Base-by-base conservation (phyloP, 352 stramenopile genomes). In the Phytopythium sindhum region DNA sequence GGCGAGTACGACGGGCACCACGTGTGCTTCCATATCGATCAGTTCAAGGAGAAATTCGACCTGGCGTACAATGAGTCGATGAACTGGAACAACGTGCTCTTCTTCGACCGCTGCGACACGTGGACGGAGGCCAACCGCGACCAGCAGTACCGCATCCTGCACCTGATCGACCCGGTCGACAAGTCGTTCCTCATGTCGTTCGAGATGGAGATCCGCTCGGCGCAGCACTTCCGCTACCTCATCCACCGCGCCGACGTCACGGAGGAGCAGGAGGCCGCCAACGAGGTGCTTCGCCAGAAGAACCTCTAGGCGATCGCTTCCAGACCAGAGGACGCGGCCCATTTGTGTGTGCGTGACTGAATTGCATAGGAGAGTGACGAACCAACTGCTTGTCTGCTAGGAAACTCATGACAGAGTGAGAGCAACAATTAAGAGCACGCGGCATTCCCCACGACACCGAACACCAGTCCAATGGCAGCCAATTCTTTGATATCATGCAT, bases 1-100 rank as follows among this genome's bases (percentile, higher is more conserved):
- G 79, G 79, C 44, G 79, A 86, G 66, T 90, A 90, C 64, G 81
- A 90, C 63, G 81, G 81, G 39, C 80, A 90, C 68, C 81, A 90
- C 69, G 64, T 90, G 61, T 90, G 81, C 67, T 85, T 90, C 64
- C 79, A 90, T 66, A 88, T 90, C 31, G 72, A 86, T 57, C 74
- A 78, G 39, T 90, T 90, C 61, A 76, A 90, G 59, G 74, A 84
- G 61, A 78, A 67, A 51, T 89, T 87, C 70, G 70, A 89, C 65
- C 67, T 80, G 50, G 79, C 79, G 6, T 69, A 57, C 67, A 81
- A 82, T 57, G 79, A 88, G 23, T 65, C 72, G 28, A 86, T 88
- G 75, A 72, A 84, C 55, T 90, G 79, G 81, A 90, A 88, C 70
- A 90, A 89, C 65, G 35, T 77, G 54, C 76, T 84, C 61, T 90